Evolutionary conservation across 768 basidiomycete genomes (phyloP).

Genomic region (Pleurotus ostreatus): DNA sequence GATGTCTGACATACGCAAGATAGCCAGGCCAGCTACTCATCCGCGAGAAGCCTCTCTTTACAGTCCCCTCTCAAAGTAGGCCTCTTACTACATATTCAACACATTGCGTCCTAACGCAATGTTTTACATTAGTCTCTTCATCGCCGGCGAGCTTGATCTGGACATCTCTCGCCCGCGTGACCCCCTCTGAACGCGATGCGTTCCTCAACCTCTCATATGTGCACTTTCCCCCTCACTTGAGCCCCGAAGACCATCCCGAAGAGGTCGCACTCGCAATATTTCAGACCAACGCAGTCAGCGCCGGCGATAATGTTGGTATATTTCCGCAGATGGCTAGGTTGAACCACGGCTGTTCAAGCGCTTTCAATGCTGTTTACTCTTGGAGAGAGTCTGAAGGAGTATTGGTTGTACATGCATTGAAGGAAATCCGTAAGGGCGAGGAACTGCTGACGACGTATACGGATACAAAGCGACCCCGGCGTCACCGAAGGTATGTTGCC

Average conservation of each 20-base stretch:
- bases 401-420: conserved; percentile 57
- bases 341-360: conserved; percentile 66
- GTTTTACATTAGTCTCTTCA: conserved; percentile 27
- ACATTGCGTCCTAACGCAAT: background rate
- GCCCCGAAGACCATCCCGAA: conserved; percentile 31
- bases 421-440: conserved; percentile 48
- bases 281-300: conserved; percentile 61
- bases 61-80: conserved; percentile 47
- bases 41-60: conserved; percentile 50
- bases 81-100: conserved; percentile 5
- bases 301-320: conserved; percentile 51
- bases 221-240: conserved; percentile 38
- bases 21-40: conserved; percentile 60
- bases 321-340: conserved; percentile 65
- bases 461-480: conserved; percentile 49
- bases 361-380: conserved; percentile 64
- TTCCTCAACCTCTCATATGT: conserved; percentile 58
- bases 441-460: conserved; percentile 63
- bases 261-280: conserved; percentile 61
- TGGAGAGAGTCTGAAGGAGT: conserved; percentile 48
- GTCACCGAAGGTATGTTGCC: conserved; percentile 43
- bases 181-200: conserved; percentile 28
- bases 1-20: background rate
- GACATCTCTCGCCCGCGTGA: conserved; percentile 28
- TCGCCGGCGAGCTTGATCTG: conserved; percentile 45